phyloP scores from a whole-genome alignment of 768 basidiomycete genomes.

The Leccinum disarticulatum region DNA sequence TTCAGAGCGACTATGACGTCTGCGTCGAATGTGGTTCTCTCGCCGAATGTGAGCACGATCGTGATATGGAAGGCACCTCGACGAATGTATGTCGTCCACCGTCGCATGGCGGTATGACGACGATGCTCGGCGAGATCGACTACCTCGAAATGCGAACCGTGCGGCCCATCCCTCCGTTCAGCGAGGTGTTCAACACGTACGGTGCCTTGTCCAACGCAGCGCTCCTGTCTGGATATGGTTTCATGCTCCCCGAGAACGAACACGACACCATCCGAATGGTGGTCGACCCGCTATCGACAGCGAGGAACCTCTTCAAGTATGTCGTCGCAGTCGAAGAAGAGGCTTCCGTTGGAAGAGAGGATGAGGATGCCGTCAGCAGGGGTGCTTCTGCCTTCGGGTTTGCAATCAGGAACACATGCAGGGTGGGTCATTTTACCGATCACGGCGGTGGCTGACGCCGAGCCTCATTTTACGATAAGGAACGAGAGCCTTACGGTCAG shows the following conservation, averaged over 20 bases:
- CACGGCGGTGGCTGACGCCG: conserved; percentile 21
- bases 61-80: conserved; percentile 18
- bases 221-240: conserved; percentile 70
- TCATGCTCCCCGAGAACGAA: conserved; percentile 71
- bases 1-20: conserved; percentile 70
- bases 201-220: conserved; percentile 65
- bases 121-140: conserved; percentile 28
- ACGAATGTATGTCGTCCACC: conserved; percentile 8
- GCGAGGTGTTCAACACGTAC: conserved; percentile 78
- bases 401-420: conserved; percentile 28
- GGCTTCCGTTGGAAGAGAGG: conserved; percentile 1
- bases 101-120: conserved; percentile 13
- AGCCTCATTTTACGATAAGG: conserved; percentile 23
- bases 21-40: conserved; percentile 72
- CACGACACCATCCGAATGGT: conserved; percentile 51
- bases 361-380: conserved; percentile 19
- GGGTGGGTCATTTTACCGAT: conserved; percentile 25
- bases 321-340: conserved; percentile 12
- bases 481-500: conserved; percentile 18
- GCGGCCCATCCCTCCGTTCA: conserved; percentile 43
- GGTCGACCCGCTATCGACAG: conserved; percentile 20
- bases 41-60: conserved; percentile 66
- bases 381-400: conserved; percentile 7
- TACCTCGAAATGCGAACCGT: conserved; percentile 71
- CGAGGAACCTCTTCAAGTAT: conserved; percentile 12